Base-by-base conservation (phyloP, 1,284 basidiomycete genomes). In the Puccinia triticina region DNA sequence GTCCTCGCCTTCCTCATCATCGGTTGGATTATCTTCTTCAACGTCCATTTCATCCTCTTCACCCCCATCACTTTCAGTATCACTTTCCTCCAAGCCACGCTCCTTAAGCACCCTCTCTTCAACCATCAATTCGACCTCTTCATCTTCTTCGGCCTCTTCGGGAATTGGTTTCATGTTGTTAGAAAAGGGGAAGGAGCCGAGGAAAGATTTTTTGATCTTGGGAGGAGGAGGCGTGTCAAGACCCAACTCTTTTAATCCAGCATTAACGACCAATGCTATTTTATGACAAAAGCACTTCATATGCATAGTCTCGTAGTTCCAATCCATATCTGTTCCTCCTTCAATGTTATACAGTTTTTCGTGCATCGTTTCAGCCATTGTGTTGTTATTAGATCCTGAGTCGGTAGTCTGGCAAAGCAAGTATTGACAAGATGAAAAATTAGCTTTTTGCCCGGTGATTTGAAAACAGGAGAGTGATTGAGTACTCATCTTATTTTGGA, bases 231-330 rank as follows among this genome's bases (percentile, higher is more conserved):
- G 73, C 1, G 48, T 21, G 37, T 59, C 14, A n/a, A 75, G 23
- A 11, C 72, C 72, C 1, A 74, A 21, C 32, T 32, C 72, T 2
- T 21, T 34, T 29, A 74, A 55, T 10, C 53, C 53, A 29, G 73
- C 73, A 75, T 43, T 55, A 4, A 75, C 73, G 18, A 75, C 37
- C 73, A 75, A 26, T n/a, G 73, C 50, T 16, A 75, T 48, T 14
- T 75, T 75, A 26, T 55, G 50, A 37, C 53, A 34, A 32, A 32
- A 75, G 21, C 46, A 57, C 21, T 55, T 75, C 32, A 75, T 75
- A 26, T 75, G 53, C 34, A 55, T 75, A 21, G 32, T 75, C 2
- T 53, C 16, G 18, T 26, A 43, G 21, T 55, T 29, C 73, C 53
- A 75, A 7, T 43, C 59, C 14, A 61, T 61, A 14, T 72, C n/a